A percentile compares a stretch with the other conserved stretches of the same genome.
Conservation (phyloP, 2,329 filamentous ascomycete species). For the Phialemonium atrogriseum region DNA sequence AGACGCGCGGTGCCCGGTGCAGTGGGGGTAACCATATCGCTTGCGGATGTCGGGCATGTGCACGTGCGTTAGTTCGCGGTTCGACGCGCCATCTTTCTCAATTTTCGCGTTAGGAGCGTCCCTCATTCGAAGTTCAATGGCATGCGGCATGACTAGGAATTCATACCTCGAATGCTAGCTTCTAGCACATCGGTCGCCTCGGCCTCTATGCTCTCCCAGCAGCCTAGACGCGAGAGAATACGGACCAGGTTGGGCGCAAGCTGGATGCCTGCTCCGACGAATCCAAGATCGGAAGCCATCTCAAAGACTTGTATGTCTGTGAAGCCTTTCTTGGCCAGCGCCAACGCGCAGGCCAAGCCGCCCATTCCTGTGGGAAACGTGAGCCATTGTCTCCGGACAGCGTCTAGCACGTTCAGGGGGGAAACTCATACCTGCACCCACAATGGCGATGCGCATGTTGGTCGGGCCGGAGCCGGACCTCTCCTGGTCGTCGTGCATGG, state of each 20-base stretch:
- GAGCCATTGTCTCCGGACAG: too few species aligned
- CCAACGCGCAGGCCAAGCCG: constrained; percentile 49
- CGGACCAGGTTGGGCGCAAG: constrained; percentile 59
- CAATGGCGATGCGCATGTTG: constrained; percentile 1
- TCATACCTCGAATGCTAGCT: constrained; percentile 49
- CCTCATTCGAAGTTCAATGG: too few species aligned
- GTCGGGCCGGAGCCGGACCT: too few species aligned
- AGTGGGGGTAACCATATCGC: constrained; percentile 53
- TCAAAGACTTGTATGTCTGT: constrained; percentile 54
- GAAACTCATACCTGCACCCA: constrained; percentile 2
- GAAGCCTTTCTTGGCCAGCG: constrained; percentile 55
- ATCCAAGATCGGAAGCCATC: constrained; percentile 50
- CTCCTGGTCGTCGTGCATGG: too few species aligned
- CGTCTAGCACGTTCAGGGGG: too few species aligned
- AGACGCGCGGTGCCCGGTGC: constrained; percentile 56
- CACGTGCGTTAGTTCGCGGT: constrained; percentile 52
- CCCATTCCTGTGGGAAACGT: constrained; percentile 44
- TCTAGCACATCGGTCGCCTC: constrained; percentile 52
- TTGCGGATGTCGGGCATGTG: constrained; percentile 46
- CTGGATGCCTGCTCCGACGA: constrained; percentile 60
- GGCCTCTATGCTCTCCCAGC: constrained; percentile 50
- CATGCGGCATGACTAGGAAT: neutral
- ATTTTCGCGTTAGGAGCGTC: constrained; percentile 20
- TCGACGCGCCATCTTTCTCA: constrained; percentile 48
- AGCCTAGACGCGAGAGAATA: constrained; percentile 53